Evolutionary conservation across 1,284 basidiomycete genomes (phyloP).

Genomic region (Bondarzewia mesenterica): DNA sequence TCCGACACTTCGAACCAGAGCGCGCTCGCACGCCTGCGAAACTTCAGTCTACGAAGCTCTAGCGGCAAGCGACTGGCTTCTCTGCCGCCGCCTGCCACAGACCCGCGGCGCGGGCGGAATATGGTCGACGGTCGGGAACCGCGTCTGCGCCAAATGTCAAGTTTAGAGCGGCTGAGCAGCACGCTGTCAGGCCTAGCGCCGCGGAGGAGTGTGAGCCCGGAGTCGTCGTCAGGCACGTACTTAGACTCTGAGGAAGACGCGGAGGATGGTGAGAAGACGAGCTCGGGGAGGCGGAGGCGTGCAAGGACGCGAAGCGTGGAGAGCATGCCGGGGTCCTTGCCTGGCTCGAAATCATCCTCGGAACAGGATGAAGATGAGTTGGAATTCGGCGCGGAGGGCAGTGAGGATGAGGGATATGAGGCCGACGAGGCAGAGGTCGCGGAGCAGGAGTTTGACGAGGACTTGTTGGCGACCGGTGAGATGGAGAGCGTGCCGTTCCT

Average conservation of each 20-base stretch:
- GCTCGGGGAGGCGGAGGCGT: conserved; percentile 29
- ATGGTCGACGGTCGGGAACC: conserved; percentile 9
- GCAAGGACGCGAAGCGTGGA: conserved; percentile 52
- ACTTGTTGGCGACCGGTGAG: conserved; percentile 71
- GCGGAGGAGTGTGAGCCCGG: conserved; percentile 38
- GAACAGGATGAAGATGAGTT: conserved; percentile 37
- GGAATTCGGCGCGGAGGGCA: conserved; percentile 40
- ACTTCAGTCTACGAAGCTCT: conserved; percentile 64
- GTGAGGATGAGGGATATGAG: conserved; percentile 31
- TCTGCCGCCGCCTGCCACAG: conserved; percentile 23
- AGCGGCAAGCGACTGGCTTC: conserved; percentile 26
- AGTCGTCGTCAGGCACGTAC: conserved; percentile 42
- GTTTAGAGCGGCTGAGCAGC: conserved; percentile 57
- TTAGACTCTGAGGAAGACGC: conserved; percentile 48
- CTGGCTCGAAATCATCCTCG: conserved; percentile 17
- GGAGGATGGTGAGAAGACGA: conserved; percentile 22
- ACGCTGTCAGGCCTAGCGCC: conserved; percentile 42
- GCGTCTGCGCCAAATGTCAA: conserved; percentile 60
- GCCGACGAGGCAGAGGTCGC: conserved; percentile 34
- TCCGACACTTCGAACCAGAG: conserved; percentile 76
- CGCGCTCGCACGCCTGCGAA: conserved; percentile 70
- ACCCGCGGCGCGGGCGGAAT: conserved; percentile 10
- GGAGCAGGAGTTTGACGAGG: conserved; percentile 71
- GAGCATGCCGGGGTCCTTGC: conserved; percentile 50
- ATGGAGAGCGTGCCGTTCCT: conserved; percentile 9